A percentile compares a stretch with the other conserved stretches of the same genome.
Conservation (phyloP, 2,329 filamentous ascomycete genomes). For the Fusarium sp. region DNA sequence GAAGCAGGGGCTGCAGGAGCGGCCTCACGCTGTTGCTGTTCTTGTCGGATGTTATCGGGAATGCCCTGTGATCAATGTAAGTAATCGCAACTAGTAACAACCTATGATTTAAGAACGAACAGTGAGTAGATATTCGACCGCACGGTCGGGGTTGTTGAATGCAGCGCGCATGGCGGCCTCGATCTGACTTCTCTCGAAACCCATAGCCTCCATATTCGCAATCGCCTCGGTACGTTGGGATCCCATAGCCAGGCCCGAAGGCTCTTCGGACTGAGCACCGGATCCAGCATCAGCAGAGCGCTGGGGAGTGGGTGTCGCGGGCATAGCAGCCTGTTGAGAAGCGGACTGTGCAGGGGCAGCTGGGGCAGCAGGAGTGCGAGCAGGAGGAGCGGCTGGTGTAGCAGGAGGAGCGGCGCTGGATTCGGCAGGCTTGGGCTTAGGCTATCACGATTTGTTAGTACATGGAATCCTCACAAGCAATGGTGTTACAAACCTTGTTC, state of each 20-base stretch:
- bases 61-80: slow-evolving; percentile 74
- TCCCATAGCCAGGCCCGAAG: slow-evolving; percentile 88
- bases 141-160: slow-evolving; percentile 96
- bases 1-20: slow-evolving; percentile 55
- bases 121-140: slow-evolving; percentile 93
- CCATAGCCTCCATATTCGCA: slow-evolving; percentile 96
- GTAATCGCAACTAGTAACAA: slow-evolving; percentile 23
- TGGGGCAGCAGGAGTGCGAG: slow-evolving; percentile 72
- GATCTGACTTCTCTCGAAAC: slow-evolving; percentile 88
- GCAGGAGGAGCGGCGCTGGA: slow-evolving; percentile 71
- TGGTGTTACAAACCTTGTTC: slow-evolving; percentile 77
- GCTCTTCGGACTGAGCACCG: slow-evolving; percentile 62
- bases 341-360: slow-evolving; percentile 55
- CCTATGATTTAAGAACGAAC: slow-evolving; percentile 62
- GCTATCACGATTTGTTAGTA: slow-evolving; percentile 48
- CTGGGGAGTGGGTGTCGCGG: slow-evolving; percentile 68
- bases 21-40: slow-evolving; percentile 66
- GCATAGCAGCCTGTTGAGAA: slow-evolving; percentile 63
- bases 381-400: slow-evolving; percentile 66
- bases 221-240: slow-evolving; percentile 84
- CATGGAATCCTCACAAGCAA: not conserved
- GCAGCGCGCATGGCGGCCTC: slow-evolving; percentile 95
- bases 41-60: slow-evolving; percentile 82
- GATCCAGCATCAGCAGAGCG: slow-evolving; percentile 54
- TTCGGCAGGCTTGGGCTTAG: slow-evolving; percentile 75